Evolutionary conservation across 2,329 filamentous ascomycete species (phyloP), one percentile per base, ranked within the genome.

Genomic region (Falciphora oryzae): DNA sequence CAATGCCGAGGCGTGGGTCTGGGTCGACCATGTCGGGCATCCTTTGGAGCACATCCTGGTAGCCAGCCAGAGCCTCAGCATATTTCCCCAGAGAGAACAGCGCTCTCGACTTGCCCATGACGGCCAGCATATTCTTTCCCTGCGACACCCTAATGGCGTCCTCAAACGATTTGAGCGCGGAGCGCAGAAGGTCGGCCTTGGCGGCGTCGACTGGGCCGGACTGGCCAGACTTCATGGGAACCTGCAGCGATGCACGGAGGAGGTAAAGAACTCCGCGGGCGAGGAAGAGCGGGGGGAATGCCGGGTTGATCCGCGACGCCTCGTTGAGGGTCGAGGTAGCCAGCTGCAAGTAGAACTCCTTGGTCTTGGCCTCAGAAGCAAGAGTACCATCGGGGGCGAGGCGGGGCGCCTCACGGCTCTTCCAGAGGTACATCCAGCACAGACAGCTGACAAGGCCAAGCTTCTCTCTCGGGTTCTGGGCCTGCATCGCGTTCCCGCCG

Each of bases 321-420:
- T 98, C 95, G 77, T 99, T 99, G 67, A 99, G 83, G 1, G 91
- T 93, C 59, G 88, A 86, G 2, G 94, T 98, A n/a, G 94, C 94
- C 62, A 90, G 85, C 73, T 96, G 91, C 50, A 99, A 85, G 76
- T 93, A 99, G 76, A 90, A 87, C 69, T 99, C 95, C 76, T 99
- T 99, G 22, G 92, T 97, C 79, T 91, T 93, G 59, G 87, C 86
- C 68, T 96, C 91, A 16, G 88, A 85, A 28, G 85, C 82, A 63
- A 85, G 76, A 63, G 85, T 79, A 31, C 85, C 87, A 65, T 92
- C 92, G 14, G 83, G 80, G 11, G 82, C 77, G 53, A 86, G 79
- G 69, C 85, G 83, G 38, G 85, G 84, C 4, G 93, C 92, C 71
- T 94, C 88, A 70, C 93, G 87, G 73, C 91, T 94, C 80, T 96